Evolutionary conservation across 2,329 filamentous ascomycete species (phyloP), one percentile per base, ranked within the genome.

Genomic region (Penicillium sp.): DNA sequence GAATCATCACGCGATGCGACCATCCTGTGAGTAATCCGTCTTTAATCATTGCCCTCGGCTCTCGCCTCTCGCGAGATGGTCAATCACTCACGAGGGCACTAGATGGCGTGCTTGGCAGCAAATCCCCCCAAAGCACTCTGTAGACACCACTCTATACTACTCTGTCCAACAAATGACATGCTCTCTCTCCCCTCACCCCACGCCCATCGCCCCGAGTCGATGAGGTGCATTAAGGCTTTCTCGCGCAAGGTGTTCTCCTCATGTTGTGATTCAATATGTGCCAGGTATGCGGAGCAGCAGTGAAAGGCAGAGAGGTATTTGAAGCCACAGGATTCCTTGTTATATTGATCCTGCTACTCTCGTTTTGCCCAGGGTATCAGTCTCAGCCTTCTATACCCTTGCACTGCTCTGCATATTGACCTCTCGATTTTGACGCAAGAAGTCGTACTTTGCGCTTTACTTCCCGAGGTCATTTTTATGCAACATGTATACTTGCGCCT

Each of bases 211-310:
- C 31, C 23, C 11, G 6, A 19, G 18, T 18, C 28, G 48, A 48
- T 46, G 49, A 48, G 49, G 45, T 54, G 58, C 52, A 55, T 44
- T 18, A 43, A 44, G 34, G 21, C 43, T 43, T 24, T 46, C 56
- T 61, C 39, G 16, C 51, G 56, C 53, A 55, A 61, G 37, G 43
- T 43, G 46, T 43, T 47, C 51, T 48, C 21, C 45, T 18, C 47
- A 55, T 61, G 59, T 61, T 57, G 56, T 59, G 56, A 61, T 61
- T 42, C 42, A 40, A 52, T 48, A 47, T 45, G 29, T 49, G 48
- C 39, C 42, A n/a, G 34, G 18, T n/a, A 18, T 37, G n/a, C 34
- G 19, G 31, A 18, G n/a, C 46, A 46, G 37, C 42, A 26, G 50
- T 39, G 51, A 36, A 21, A 26, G 11, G 8, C 31, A 2, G 13